Evolutionary conservation across 2,329 filamentous ascomycete genomes (phyloP), one percentile per base, ranked within the genome.

Genomic region (Aureobasidium pullulans): DNA sequence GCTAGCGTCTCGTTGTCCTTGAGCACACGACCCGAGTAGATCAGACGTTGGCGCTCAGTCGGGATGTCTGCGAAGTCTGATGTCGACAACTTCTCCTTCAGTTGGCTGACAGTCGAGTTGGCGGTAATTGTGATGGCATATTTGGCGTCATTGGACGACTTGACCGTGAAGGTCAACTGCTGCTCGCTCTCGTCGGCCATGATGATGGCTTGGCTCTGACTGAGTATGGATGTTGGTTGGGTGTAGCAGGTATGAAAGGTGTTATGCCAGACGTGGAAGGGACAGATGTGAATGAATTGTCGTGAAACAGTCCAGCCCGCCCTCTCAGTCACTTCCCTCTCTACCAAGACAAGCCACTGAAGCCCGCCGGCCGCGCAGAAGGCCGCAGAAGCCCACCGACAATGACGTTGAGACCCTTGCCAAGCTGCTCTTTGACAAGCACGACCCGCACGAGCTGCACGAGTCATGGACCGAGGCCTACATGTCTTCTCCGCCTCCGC

Each of bases 11-110:
- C 93, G 61, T 88, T 85, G 72, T 99, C 94, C 79, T 97, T 99
- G 77, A 99, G 85, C 62, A 99, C 93, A 62, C 93, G 87, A 57
- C 94, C 94, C 6, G 93, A 96, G 79, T 97, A 99, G 76, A 99
- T 99, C 64, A 99, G 81, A 62, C 94, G 89, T 77, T 97, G 93
- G 66, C 91, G 85, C 70, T 96, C 90, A 57, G 87, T 81, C 36
- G 94, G 88, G 59, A 96, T 85, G 72, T 96, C 87, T 73, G 95
- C 93, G 70, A 87, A 90, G 67, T 96, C 90, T 60, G 85, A 76
- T 34, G 83, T 82, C 5, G 92, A 84, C 40, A 99, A 85, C 79
- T 93, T 96, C 63, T 82, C 83, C 81, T 99, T 99, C 67, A 99
- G 83, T 62, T 96, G 91, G 60, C 84, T 80, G 44, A 97, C 87